These are phyloP conservation scores for Castanospermum australe DNA, from an alignment of 306 rosid genomes.

Conservation along the genomic window DNA sequence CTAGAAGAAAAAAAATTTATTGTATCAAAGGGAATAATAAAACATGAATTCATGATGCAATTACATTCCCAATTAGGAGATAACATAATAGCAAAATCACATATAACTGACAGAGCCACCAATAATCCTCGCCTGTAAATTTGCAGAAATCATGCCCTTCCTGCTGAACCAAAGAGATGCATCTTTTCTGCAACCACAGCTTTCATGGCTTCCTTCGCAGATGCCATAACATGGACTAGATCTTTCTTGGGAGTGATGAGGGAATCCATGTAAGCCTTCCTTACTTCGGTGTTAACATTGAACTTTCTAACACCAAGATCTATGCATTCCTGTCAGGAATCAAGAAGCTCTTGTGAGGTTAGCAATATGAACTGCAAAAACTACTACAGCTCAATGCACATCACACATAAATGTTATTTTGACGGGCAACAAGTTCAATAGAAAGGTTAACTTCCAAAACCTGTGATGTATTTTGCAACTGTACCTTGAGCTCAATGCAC, in stretches of 20 bases:
- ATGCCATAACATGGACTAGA: slow-evolving; percentile 77
- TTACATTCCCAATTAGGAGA: background rate
- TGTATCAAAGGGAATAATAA: background rate
- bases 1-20: background rate
- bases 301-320: slow-evolving; percentile 82
- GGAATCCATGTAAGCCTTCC: slow-evolving; percentile 94
- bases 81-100: background rate
- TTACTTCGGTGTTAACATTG: slow-evolving; percentile 94
- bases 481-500: slow-evolving; percentile 41
- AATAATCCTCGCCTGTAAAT: slow-evolving; percentile 18
- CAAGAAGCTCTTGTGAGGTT: slow-evolving; percentile 10
- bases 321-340: slow-evolving; percentile 64
- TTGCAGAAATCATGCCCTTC: slow-evolving; percentile 57
- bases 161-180: slow-evolving; percentile 91
- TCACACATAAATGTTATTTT: background rate
- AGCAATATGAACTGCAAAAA: slow-evolving; percentile 23
- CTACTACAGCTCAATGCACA: background rate
- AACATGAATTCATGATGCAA: background rate
- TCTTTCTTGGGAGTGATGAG: slow-evolving; percentile 66
- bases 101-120: background rate
- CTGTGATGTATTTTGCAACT: background rate
- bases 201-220: slow-evolving; percentile 93
- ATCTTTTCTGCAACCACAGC: slow-evolving; percentile 87
- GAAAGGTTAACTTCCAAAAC: background rate
- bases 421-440: background rate